Evolutionary conservation across 2,329 filamentous ascomycete species (phyloP).

Genomic region (Fusarium brevicatenulatum): DNA sequence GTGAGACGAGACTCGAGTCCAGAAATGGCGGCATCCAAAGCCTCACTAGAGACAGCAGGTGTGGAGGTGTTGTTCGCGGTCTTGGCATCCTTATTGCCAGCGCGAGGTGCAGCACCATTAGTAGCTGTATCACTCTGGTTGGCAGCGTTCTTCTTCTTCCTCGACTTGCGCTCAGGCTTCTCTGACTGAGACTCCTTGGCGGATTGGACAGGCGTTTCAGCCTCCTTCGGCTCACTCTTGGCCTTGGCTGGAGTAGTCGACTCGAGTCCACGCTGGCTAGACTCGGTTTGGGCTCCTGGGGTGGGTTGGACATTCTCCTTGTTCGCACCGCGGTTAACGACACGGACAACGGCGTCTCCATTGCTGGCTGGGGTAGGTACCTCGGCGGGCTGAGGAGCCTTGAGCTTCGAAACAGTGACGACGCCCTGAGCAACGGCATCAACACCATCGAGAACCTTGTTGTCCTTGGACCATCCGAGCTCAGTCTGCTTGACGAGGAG

Average conservation of each 20-base stretch:
- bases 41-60: slow-evolving; percentile 54
- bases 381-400: slow-evolving; percentile 59
- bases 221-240: slow-evolving; percentile 60
- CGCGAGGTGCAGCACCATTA: slow-evolving; percentile 53
- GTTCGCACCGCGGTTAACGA: slow-evolving; percentile 47
- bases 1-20: slow-evolving; percentile 64
- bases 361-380: slow-evolving; percentile 47
- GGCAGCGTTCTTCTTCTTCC: slow-evolving; percentile 72
- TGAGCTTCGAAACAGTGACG: slow-evolving; percentile 79
- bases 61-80: slow-evolving; percentile 36
- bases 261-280: slow-evolving; percentile 48
- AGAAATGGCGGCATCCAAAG: slow-evolving; percentile 64
- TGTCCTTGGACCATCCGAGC: slow-evolving; percentile 90
- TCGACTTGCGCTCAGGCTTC: slow-evolving; percentile 68
- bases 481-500: slow-evolving; percentile 87
- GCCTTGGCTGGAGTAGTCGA: slow-evolving; percentile 50
- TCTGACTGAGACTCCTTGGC: slow-evolving; percentile 58
- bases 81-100: slow-evolving; percentile 51
- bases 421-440: slow-evolving; percentile 79
- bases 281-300: slow-evolving; percentile 40
- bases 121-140: slow-evolving; percentile 57
- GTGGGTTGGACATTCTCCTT: slow-evolving; percentile 51
- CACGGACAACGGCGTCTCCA: slow-evolving; percentile 49
- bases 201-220: slow-evolving; percentile 55
- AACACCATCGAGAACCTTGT: slow-evolving; percentile 83